Percentiles rank a stretch among this genome's conserved stretches.
These are phyloP conservation scores for Bipolaris bicolor DNA, from an alignment of 2,329 filamentous ascomycete genomes.

Conservation along the genomic window DNA sequence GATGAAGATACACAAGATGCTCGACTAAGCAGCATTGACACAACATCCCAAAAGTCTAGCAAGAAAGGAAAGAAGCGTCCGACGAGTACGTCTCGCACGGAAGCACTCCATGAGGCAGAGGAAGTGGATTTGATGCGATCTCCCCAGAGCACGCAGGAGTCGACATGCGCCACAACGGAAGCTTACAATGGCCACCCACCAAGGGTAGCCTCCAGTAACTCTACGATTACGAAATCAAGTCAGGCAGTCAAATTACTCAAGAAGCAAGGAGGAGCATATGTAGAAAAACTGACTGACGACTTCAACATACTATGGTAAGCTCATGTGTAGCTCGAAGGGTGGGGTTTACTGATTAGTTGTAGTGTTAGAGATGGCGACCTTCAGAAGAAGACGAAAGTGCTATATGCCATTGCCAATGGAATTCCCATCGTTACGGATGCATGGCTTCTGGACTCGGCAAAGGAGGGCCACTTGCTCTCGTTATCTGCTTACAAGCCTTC, in stretches of 20 bases:
- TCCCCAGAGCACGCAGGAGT: constrained; percentile 27
- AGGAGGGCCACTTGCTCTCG: constrained; percentile 46
- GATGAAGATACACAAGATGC: constrained; percentile 20
- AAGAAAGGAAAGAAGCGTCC: constrained; percentile 22
- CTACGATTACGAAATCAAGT: constrained; percentile 30
- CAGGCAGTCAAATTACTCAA: constrained; percentile 44
- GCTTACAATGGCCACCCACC: constrained; percentile 35
- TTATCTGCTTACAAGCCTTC: constrained; percentile 43
- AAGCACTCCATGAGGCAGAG: background rate
- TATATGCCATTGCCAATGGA: constrained; percentile 52
- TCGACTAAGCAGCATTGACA: constrained; percentile 14
- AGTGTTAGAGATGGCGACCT: constrained; percentile 51
- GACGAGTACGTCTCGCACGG: background rate
- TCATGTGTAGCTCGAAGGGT: background rate
- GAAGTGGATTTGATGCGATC: constrained; percentile 25
- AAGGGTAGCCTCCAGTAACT: constrained; percentile 45
- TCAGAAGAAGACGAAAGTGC: constrained; percentile 54
- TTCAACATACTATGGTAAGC: constrained; percentile 46
- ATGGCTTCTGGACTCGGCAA: constrained; percentile 53
- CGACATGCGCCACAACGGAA: constrained; percentile 13
- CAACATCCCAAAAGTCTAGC: constrained; percentile 9
- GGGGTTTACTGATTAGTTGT: constrained; percentile 18
- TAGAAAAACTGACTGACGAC: constrained; percentile 40
- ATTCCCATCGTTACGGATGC: constrained; percentile 55
- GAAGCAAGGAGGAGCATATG: constrained; percentile 36